phyloP scores from a whole-genome alignment of 225 moss, liverwort and hornwort genomes.

The Pseudoscleropodium purum region DNA sequence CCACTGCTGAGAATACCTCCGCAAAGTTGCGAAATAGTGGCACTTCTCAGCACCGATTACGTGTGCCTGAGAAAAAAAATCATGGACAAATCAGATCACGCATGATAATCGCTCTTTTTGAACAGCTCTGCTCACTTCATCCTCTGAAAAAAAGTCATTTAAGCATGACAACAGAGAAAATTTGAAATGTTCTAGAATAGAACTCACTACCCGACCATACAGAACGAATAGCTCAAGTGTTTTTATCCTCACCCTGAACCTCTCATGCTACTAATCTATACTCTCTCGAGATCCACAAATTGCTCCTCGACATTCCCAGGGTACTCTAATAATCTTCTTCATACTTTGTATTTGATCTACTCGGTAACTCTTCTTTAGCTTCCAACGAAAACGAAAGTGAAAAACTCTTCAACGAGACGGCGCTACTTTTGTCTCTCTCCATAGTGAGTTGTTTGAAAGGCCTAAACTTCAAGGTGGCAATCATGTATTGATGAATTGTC shows the following conservation, averaged over 20 bases:
- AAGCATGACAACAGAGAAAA: background rate
- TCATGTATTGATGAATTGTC: background rate
- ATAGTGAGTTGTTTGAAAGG: background rate
- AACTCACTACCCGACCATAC: background rate
- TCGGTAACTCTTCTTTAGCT: background rate
- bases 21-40: slow-evolving; percentile 6
- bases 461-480: background rate
- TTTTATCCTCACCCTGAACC: background rate
- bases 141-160: background rate
- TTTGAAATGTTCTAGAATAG: background rate
- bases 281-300: background rate
- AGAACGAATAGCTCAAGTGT: background rate
- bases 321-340: background rate
- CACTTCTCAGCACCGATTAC: background rate
- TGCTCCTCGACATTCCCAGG: background rate
- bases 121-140: background rate
- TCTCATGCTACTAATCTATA: background rate
- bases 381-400: background rate
- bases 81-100: background rate
- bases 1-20: slow-evolving; percentile 43
- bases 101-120: background rate
- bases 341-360: background rate
- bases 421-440: background rate
- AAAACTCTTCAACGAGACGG: background rate
- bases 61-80: slow-evolving; percentile 19